Percentiles rank a stretch among this genome's conserved stretches.
Evolutionary conservation across 2,329 filamentous ascomycete genomes (phyloP).

Genomic region (Claviceps purpurea): DNA sequence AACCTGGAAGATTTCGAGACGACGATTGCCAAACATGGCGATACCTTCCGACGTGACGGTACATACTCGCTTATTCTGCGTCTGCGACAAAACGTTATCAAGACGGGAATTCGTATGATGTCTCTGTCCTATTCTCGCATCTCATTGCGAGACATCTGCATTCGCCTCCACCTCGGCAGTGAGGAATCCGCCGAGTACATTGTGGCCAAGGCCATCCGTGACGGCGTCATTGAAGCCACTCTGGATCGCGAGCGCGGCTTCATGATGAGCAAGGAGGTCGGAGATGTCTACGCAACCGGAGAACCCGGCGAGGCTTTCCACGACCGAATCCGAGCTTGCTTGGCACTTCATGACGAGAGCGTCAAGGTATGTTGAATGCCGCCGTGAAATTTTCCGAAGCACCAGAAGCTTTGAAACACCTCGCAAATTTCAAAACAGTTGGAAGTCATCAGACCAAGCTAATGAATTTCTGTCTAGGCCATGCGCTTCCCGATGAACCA

Average conservation of each 20-base stretch:
- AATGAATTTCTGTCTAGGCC: constrained; percentile 39
- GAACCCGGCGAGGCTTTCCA: constrained; percentile 97
- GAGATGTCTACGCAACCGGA: constrained; percentile 88
- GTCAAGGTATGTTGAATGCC: constrained; percentile 60
- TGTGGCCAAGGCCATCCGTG: constrained; percentile 93
- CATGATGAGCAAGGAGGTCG: constrained; percentile 97
- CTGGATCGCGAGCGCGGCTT: constrained; percentile 89
- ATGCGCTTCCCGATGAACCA: constrained; percentile 99
- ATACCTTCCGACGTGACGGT: constrained; percentile 81
- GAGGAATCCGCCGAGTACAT: constrained; percentile 99
- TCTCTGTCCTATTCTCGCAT: constrained; percentile 96
- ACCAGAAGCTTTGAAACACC: too few relatives aligned
- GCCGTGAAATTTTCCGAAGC: not conserved
- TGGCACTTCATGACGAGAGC: constrained; percentile 90
- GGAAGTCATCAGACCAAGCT: constrained; percentile 6
- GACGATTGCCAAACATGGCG: constrained; percentile 66
- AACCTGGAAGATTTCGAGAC: constrained; percentile 89
- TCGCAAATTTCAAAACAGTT: too few relatives aligned
- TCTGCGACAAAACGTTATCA: constrained; percentile 96
- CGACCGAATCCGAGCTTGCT: constrained; percentile 83
- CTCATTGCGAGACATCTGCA: constrained; percentile 92
- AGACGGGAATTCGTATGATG: constrained; percentile 98
- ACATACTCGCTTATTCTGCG: constrained; percentile 94
- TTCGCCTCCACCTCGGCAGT: constrained; percentile 81
- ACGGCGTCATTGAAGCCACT: constrained; percentile 92